Evolutionary conservation across 305 asterid species (phyloP), one percentile per base, ranked within the genome.

Genomic region (Salvia sclarea): DNA sequence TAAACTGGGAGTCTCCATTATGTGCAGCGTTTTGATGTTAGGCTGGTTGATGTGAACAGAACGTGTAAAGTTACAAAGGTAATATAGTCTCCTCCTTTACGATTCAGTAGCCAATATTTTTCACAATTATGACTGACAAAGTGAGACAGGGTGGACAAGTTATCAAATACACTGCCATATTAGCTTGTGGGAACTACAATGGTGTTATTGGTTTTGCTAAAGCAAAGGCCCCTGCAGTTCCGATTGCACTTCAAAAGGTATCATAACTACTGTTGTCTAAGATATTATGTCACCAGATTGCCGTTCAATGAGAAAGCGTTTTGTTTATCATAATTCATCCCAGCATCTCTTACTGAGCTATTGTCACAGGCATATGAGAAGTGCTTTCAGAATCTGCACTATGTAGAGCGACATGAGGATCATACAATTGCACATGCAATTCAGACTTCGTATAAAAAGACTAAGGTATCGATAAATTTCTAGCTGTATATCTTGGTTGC

Each of bases 381-480:
- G 81, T 88, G 97, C 81, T 90, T 90, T 77, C 96, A 90, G 82
- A 88, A 93, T 82, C 96, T 93, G 64, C 98, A 92, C 76, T 86
- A 81, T 49, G 71, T 92, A 30, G 97, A 92, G 61, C 88, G 90
- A 58, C 95, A 92, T 13, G 96, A 92, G 82, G 91, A 82, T 45
- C 98, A 92, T 77, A 92, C 98, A 72, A 88, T 92, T 69, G 95
- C 97, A 7, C 97, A 92, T 80, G 96, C 97, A 57, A 80, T 92
- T 79, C 96, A 86, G 83, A 86, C 97, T 72, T 71, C 86, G 8
- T 88, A 84, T 67, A 93, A 93, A 78, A 90, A 86, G 77, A 90
- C 98, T 40, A 90, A 93, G 98, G 98, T 91, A 61, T 66, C 44
- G 17, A 16, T 47, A n/a, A 69, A 56, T n/a, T 45, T 74, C 40